These are phyloP conservation scores for Prunus mira DNA, from an alignment of 306 rosid species.

Conservation along the genomic window DNA sequence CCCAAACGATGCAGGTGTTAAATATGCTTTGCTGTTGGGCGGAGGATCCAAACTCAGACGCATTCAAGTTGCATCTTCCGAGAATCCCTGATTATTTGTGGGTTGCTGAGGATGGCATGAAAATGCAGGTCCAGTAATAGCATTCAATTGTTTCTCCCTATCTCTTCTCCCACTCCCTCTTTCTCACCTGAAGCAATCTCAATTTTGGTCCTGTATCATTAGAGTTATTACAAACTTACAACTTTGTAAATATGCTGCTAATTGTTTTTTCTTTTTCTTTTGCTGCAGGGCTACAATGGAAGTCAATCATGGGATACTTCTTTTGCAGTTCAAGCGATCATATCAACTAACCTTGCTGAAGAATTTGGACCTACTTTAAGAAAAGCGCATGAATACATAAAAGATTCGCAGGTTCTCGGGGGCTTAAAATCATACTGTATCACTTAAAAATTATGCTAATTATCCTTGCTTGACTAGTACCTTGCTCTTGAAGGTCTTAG, in stretches of 20 bases:
- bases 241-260: background rate
- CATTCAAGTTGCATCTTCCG: constrained; percentile 84
- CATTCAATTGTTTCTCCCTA: background rate
- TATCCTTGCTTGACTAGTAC: constrained; percentile 1
- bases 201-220: background rate
- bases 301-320: constrained; percentile 84
- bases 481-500: constrained; percentile 33
- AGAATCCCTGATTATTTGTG: constrained; percentile 70
- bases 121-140: constrained; percentile 63
- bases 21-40: constrained; percentile 93
- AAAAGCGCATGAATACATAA: constrained; percentile 59
- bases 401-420: constrained; percentile 49
- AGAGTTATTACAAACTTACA: background rate
- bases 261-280: background rate
- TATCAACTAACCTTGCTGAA: constrained; percentile 57
- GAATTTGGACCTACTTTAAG: constrained; percentile 50
- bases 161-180: background rate
- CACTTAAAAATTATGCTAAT: background rate
- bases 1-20: constrained; percentile 60
- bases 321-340: constrained; percentile 69
- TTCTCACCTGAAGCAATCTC: background rate
- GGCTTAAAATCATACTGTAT: background rate
- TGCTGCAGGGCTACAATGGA: constrained; percentile 81
- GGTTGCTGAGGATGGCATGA: constrained; percentile 98
- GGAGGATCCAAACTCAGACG: constrained; percentile 84